Evolutionary conservation across 2,329 filamentous ascomycete genomes (phyloP).

Genomic region (Hysterium pulicare): DNA sequence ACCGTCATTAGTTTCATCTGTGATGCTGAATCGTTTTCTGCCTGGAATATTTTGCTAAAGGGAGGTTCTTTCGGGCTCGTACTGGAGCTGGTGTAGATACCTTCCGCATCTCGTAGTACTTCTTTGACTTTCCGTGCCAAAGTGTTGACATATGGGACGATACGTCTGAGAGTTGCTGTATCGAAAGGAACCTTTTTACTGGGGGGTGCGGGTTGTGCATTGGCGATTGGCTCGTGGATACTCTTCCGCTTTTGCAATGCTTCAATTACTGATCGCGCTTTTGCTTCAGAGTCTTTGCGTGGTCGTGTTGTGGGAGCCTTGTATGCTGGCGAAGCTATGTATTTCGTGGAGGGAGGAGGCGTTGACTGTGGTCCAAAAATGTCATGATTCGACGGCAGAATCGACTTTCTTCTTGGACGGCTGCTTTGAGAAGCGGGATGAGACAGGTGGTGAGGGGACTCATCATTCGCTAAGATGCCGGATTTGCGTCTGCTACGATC

Average conservation of each 20-base stretch:
- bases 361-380: constrained; percentile 35
- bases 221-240: constrained; percentile 22
- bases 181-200: constrained; percentile 62
- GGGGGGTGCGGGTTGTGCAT: constrained; percentile 25
- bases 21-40: constrained; percentile 30
- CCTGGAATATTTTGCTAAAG: constrained; percentile 31
- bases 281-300: constrained; percentile 55
- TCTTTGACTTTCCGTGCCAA: constrained; percentile 49
- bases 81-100: constrained; percentile 44
- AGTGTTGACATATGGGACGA: constrained; percentile 53
- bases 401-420: constrained; percentile 30
- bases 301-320: constrained; percentile 41
- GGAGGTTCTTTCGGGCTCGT: constrained; percentile 36
- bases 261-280: constrained; percentile 61
- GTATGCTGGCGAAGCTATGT: constrained; percentile 10
- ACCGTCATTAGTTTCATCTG: constrained; percentile 42
- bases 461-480: constrained; percentile 23
- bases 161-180: constrained; percentile 60
- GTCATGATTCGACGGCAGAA: constrained; percentile 33
- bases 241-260: constrained; percentile 53
- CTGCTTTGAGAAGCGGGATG: constrained; percentile 13
- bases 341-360: constrained; percentile 23
- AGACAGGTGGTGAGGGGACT: constrained; percentile 17
- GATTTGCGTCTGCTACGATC: constrained; percentile 27
- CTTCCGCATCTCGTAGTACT: constrained; percentile 46